Evolutionary conservation across 345 rosid genomes (phyloP), one percentile per base, ranked within the genome.

Genomic region (Eucalyptus globulus): DNA sequence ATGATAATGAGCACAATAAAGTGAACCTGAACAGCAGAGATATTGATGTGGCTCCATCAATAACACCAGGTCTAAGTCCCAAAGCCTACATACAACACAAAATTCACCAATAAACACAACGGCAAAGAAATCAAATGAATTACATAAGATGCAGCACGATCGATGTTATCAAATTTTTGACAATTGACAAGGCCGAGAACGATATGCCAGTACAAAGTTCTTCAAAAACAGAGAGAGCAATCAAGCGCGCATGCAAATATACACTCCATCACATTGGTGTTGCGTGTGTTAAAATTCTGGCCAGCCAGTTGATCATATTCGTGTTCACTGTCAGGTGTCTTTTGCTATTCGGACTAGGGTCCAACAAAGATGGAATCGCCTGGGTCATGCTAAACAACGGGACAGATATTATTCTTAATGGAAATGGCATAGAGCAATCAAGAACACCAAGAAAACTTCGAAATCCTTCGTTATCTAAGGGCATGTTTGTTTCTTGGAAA

Each of bases 31-130:
- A 96, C 96, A 90, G 98, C 99, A 2, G 99, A 97, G 51, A 97
- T 96, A 91, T 96, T 97, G 88, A 97, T 97, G 50, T 49, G 88
- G 97, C 98, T 89, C 99, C 99, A 87, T 97, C 98, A 37, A 97
- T 90, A 88, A 94, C 96, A 90, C 99, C 99, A 90, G 97, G 86
- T 53, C 98, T 95, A 89, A 97, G 87, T 87, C 94, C 97, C 92
- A 97, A 93, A 19, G 98, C 99, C 98, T n/a, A n/a, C n/a, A n/a
- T 97, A 94, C 58, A 88, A 91, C 88, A 91, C 24, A 40, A 21
- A 87, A 45, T 76, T 9, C 34, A 86, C 47, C 60, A 31, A 86
- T 11, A 89, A 87, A 80, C 49, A 37, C 86, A 83, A 58, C 6
- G 67, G 14, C n/a, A 58, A 58, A 26, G 67, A 58, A 26, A 58